Evolutionary conservation across 306 rosid species (phyloP), one percentile per base, ranked within the genome.

Genomic region (Begonia peltatifolia): DNA sequence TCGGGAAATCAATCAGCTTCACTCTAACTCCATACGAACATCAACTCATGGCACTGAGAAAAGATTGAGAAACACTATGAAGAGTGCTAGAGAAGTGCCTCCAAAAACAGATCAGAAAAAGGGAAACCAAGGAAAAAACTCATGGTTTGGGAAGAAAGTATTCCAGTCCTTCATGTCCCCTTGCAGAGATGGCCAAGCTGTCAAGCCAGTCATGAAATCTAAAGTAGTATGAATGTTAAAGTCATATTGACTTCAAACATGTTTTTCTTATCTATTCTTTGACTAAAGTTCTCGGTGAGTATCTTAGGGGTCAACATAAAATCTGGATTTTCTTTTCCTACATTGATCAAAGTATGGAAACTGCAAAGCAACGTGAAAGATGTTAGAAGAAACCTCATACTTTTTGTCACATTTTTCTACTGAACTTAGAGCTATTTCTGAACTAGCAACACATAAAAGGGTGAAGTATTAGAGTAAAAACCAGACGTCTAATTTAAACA

Each of bases 101-200:
- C 56, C 56, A 11, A 63, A 67, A 47, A 54, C 61, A 64, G 47
- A 59, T 61, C 57, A 61, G 61, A 35, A 54, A 52, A 56, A 42
- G 59, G 55, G 55, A 58, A 59, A 56, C 38, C 71, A 70, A 52
- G 8, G 8, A 30, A 43, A 52, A 13, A 63, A 66, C 47, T 54
- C 56, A 50, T 30, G 64, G 52, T 68, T 74, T 56, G 71, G 74
- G 61, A 51, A 49, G 74, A 81, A 67, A 70, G 11, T 79, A 14
- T 60, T 78, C 23, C 64, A 46, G 63, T 67, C 58, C 58, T 61
- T 76, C 61, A 49, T 72, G 50, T 76, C 65, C 54, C 92, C 84
- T 42, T 81, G 92, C 61, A 64, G 50, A 57, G 73, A 70, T 57
- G 76, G 79, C 61, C 47, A 6, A 53, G 69, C 71, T 14, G 46